Percentiles rank a stretch among this genome's conserved stretches.
Conservation (phyloP, 140 eudicot genomes). For the Flaveria floridana region DNA sequence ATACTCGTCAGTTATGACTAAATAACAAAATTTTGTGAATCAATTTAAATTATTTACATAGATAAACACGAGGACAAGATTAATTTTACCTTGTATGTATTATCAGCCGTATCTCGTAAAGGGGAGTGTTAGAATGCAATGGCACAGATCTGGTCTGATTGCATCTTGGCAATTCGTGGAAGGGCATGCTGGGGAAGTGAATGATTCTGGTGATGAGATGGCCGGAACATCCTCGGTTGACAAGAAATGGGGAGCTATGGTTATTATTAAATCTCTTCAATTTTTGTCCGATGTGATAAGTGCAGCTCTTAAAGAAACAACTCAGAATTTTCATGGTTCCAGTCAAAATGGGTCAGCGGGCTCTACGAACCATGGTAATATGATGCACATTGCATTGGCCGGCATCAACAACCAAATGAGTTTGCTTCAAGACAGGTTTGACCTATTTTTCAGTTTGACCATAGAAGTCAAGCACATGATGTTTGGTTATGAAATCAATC, state of each 20-base stretch:
- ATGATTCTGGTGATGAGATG: slow-evolving; percentile 38
- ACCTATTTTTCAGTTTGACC: neutral
- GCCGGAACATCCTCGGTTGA: slow-evolving; percentile 46
- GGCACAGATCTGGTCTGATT: slow-evolving; percentile 97
- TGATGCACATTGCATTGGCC: slow-evolving; percentile 92
- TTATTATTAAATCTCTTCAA: slow-evolving; percentile 84
- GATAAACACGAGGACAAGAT: neutral
- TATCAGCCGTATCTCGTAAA: slow-evolving; percentile 94
- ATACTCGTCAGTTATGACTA: neutral
- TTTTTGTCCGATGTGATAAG: slow-evolving; percentile 63
- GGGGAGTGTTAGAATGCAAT: slow-evolving; percentile 96
- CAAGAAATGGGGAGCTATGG: slow-evolving; percentile 99
- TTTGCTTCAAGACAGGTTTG: slow-evolving; percentile 88
- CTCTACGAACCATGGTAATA: slow-evolving; percentile 51
- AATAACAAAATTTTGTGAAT: neutral
- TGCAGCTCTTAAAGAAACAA: slow-evolving; percentile 75
- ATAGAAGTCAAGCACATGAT: neutral
- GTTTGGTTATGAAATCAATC: neutral
- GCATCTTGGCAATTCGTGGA: slow-evolving; percentile 94
- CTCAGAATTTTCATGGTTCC: slow-evolving; percentile 32
- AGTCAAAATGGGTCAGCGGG: slow-evolving; percentile 38
- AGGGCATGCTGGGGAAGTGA: slow-evolving; percentile 56
- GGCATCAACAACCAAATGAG: slow-evolving; percentile 96
- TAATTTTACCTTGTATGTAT: slow-evolving; percentile 11
- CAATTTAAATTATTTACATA: neutral